Percentiles rank a stretch among this genome's conserved stretches.
phyloP scores from a whole-genome alignment of 345 rosid species.

The Brassica carinata region DNA sequence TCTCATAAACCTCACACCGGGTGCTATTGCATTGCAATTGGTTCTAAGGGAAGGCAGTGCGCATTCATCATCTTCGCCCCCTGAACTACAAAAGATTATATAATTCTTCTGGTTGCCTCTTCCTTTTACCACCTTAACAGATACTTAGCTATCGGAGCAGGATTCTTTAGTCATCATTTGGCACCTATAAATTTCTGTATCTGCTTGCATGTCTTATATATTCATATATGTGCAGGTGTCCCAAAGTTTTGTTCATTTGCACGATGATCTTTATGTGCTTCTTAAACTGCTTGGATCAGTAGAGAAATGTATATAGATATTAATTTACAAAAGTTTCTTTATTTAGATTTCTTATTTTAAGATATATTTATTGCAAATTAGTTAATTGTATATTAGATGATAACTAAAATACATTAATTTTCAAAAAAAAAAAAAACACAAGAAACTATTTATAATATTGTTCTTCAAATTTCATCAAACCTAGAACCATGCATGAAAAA shows the following conservation, averaged over 20 bases:
- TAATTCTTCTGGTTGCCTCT: neutral
- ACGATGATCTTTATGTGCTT: neutral
- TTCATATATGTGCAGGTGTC: neutral
- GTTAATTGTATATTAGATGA: no score
- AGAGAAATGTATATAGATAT: no score
- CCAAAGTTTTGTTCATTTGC: neutral
- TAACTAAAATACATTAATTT: no score
- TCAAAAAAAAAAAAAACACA: no score
- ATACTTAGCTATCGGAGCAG: neutral
- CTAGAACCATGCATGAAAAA: no score
- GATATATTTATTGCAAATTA: no score
- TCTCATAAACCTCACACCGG: neutral
- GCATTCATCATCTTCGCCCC: neutral
- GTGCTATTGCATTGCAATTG: neutral
- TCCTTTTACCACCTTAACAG: neutral
- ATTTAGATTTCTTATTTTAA: no score
- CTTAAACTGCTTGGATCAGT: no score
- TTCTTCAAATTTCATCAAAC: no score
- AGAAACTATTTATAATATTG: no score
- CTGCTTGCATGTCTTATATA: neutral
- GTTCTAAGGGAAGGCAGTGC: neutral
- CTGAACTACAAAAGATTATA: neutral
- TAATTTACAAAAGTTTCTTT: no score
- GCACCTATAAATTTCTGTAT: neutral
- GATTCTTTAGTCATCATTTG: neutral